Conservation (phyloP, 2,329 filamentous ascomycete genomes). For the Ceratocystis destructans region DNA sequence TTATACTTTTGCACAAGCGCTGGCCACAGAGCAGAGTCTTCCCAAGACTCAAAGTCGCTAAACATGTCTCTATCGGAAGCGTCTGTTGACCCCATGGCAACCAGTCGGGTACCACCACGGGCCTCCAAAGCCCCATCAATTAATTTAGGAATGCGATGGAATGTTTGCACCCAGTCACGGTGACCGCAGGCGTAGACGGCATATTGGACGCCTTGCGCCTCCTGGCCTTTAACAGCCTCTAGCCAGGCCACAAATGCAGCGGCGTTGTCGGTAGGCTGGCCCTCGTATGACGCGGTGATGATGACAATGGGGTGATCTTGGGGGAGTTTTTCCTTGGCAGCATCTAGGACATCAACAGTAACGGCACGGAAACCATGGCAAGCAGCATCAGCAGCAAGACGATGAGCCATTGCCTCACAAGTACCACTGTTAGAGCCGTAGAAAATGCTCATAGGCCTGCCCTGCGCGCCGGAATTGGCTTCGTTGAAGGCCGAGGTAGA, state of each 20-base stretch:
- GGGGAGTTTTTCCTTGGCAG: conserved; percentile 45
- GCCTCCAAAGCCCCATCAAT: conserved; percentile 40
- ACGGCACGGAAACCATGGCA: conserved; percentile 45
- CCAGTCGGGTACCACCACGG: conserved; percentile 27
- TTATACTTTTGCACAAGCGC: conserved; percentile 36
- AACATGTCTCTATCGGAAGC: conserved; percentile 53
- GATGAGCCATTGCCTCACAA: conserved; percentile 54
- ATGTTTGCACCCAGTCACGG: conserved; percentile 46
- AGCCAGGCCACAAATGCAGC: conserved; percentile 55
- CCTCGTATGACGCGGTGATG: conserved; percentile 60
- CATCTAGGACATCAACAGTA: conserved; percentile 44
- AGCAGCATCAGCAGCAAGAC: conserved; percentile 45
- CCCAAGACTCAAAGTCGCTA: conserved; percentile 52
- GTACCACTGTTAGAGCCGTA: conserved; percentile 66
- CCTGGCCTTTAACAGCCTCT: conserved; percentile 35
- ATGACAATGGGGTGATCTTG: conserved; percentile 49
- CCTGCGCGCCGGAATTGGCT: conserved; percentile 14
- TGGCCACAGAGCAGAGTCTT: conserved; percentile 41
- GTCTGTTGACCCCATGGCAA: conserved; percentile 42
- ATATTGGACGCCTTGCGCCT: conserved; percentile 45
- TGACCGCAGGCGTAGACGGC: conserved; percentile 54
- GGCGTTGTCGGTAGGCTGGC: conserved; percentile 60
- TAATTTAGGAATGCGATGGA: conserved; percentile 51
- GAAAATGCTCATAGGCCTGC: conserved; percentile 46
- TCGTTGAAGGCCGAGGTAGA: neutral